Base-by-base conservation (phyloP, 352 stramenopile species). In the Blastocystis sp. region DNA sequence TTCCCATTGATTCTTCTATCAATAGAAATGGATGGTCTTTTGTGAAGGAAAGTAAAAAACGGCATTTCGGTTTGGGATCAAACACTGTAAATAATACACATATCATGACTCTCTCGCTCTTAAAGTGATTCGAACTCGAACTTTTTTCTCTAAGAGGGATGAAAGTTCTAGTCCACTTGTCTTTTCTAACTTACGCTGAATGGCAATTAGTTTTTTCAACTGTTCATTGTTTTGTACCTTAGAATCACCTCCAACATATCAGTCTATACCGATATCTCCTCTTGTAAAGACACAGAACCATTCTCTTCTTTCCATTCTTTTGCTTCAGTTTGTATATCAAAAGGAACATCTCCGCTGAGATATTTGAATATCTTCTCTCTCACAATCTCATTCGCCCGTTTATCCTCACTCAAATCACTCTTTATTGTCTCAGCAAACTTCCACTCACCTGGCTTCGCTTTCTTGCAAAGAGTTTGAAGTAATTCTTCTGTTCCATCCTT, bases 351-450 rank as follows among this genome's bases (percentile, higher is more conserved):
- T n/a, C 48, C 37, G 42, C 33, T 60, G 11, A 66, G 69, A 51
- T 78, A 89, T 42, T 66, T 62, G 48, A 89, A 89, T 48, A 89
- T 56, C 64, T 89, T 89, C 64, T 89, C 78, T n/a, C 78, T 58
- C 15, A 89, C 78, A 44, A 89, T 89, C 78, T 89, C 59, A 48
- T 27, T 44, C 1, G 48, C 13, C 48, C 59, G 59, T 56, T 64
- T 59, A 2, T 77, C 6, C 37, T 60, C 27, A 19, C 1, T 1
- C 42, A 60, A 48, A 22, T 76, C 69, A 19, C 0, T 54, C 57
- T 58, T 53, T 13, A 17, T 54, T 15, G 22, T 17, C 24, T 40
- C 19, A 40, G 37, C 57, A 15, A 56, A 58, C 30, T 44, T 78
- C 78, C 78, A 89, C 7, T 40, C 19, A 6, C 60, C 59, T 15